Evolutionary conservation across 768 basidiomycete species (phyloP), one percentile per base, ranked within the genome.

Genomic region (Hortiboletus campestris): DNA sequence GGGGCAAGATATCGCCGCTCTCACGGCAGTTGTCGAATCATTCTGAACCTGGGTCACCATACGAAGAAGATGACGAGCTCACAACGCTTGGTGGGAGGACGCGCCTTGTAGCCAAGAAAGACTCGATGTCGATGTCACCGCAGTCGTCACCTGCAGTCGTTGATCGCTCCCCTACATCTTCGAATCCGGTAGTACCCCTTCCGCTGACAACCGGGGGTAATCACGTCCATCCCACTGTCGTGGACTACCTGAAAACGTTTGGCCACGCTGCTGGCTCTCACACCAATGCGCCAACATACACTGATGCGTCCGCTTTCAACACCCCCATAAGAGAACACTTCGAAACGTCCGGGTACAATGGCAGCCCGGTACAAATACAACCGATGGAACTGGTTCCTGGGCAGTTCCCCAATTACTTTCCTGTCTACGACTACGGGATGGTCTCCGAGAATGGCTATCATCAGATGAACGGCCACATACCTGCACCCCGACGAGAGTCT

Each of bases 171-270:
- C 89, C 89, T 9, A 81, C 75, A n/a, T 84, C 87, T 11, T 79
- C 78, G 45, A 85, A 88, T 61, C 88, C 88, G 2, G 78, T 89
- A 25, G 84, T 90, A 10, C 88, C 89, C 17, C 73, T 90, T 6
- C 86, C 87, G 3, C 66, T 90, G 39, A 77, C 80, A 19, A 75
- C 80, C 5, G 76, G 77, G 14, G 68, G 75, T 46, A 78, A 77
- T 50, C 74, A 79, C 25, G 75, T 86, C 19, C 81, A 88, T 58
- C 83, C 84, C 9, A 82, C 70, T n/a, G 80, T 90, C 3, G 74
- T 84, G 50, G 84, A 86, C 56, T 91, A 91, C 63, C 70, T 91
- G 52, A 78, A 78, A 43, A 84, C 88, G 8, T 90, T 91, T 66
- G 72, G 63, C 1, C 70, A 73, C 16, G 19, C 67, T 14, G 25